phyloP scores from a whole-genome alignment of 2,329 filamentous ascomycete species.

The Diaporthe vaccinii region DNA sequence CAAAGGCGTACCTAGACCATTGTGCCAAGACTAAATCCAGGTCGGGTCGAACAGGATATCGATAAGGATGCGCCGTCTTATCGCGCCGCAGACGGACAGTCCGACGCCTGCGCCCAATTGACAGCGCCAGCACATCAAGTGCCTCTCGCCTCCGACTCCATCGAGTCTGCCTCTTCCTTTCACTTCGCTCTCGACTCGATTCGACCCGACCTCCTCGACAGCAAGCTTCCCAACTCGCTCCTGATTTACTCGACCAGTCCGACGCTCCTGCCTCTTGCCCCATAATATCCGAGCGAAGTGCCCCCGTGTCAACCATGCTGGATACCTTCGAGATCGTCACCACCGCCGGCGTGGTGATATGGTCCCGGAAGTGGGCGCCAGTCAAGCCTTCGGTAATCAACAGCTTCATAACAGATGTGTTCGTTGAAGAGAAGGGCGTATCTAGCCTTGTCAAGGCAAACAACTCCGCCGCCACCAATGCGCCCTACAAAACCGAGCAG shows the following conservation, averaged over 20 bases:
- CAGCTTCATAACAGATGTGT: slow-evolving; percentile 94
- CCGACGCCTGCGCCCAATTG: slow-evolving; percentile 22
- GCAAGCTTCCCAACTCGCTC: background rate
- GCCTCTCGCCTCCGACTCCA: background rate
- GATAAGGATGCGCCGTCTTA: slow-evolving; percentile 26
- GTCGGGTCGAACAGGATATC: background rate
- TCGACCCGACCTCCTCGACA: background rate
- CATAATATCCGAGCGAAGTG: background rate
- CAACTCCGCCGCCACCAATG: slow-evolving; percentile 72
- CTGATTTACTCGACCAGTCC: background rate
- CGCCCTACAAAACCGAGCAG: slow-evolving; percentile 89
- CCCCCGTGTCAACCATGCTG: slow-evolving; percentile 74
- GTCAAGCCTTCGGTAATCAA: slow-evolving; percentile 90
- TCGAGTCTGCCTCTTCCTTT: slow-evolving; percentile 4
- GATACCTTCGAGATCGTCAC: slow-evolving; percentile 98
- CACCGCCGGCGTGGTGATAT: slow-evolving; percentile 95
- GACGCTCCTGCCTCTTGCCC: background rate
- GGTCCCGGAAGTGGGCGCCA: slow-evolving; percentile 88
- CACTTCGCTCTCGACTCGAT: background rate
- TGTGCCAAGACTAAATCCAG: slow-evolving; percentile 1
- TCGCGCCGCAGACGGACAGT: slow-evolving; percentile 30
- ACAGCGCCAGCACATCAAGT: slow-evolving; percentile 26
- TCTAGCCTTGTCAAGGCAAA: slow-evolving; percentile 71
- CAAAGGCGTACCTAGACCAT: background rate
- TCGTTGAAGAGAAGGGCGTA: slow-evolving; percentile 91